These are phyloP conservation scores for Kingdonia uniflora DNA, from an alignment of 164 flowering plant genomes.

Conservation along the genomic window DNA sequence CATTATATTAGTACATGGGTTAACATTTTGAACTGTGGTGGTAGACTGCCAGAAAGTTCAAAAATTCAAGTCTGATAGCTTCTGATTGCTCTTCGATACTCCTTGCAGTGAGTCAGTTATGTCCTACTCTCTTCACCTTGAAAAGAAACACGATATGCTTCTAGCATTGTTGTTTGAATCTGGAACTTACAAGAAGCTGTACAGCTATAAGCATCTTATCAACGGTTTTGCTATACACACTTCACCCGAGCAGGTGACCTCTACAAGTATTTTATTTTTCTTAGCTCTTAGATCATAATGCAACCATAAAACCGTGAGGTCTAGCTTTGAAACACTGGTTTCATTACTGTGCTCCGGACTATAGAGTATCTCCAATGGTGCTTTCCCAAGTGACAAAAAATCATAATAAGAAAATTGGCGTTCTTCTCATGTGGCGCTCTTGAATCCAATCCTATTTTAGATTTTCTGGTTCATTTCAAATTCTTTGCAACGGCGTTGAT, in stretches of 20 bases:
- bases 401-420: no score
- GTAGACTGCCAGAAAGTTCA: not conserved
- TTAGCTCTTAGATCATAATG: no score
- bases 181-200: conserved; percentile 76
- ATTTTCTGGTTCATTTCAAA: not conserved
- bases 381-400: no score
- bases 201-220: conserved; percentile 88
- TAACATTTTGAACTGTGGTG: no score
- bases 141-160: conserved; percentile 86
- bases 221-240: conserved; percentile 89
- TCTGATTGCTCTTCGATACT: not conserved
- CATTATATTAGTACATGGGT: no score
- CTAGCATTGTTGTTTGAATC: conserved; percentile 65
- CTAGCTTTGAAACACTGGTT: no score
- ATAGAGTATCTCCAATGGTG: no score
- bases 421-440: no score
- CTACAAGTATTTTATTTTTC: conserved; percentile 1
- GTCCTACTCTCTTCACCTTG: conserved; percentile 77
- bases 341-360: no score
- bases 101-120: conserved; percentile 60
- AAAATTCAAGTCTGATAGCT: not conserved
- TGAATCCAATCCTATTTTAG: no score
- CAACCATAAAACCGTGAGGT: no score
- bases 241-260: conserved; percentile 80
- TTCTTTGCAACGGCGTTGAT: no score